Evolutionary conservation across 2,329 filamentous ascomycete genomes (phyloP), one percentile per base, ranked within the genome.

Genomic region (Stenocarpella maydis): DNA sequence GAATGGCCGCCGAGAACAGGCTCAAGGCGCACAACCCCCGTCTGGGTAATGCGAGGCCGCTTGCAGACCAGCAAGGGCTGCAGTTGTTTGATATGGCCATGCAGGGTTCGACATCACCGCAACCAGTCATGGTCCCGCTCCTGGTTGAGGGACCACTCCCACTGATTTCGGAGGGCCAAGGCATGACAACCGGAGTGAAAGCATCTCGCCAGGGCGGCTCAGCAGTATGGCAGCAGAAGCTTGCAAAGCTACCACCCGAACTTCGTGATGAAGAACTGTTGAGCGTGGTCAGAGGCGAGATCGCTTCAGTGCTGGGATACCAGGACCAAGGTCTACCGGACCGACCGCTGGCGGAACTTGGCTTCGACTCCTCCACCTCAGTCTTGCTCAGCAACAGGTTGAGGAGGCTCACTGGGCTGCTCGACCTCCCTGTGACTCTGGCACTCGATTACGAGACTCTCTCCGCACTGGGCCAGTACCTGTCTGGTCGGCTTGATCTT

Each of bases 221-320:
- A 19, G 14, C 2, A 3, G 24, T 2, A 19, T 63, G 41, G 58
- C 58, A n/a, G 2, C 10, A 17, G 21, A 17, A 19, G 8, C 43
- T 63, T 37, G 12, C 8, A 2, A 4, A 7, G 3, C 2, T 8
- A 6, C n/a, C 58, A 5, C 6, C n/a, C 0, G 24, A 58, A 2
- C 4, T 5, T 1, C 39, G 50, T 45, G 37, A 34, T 4, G 4
- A 31, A 15, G 39, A 45, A 21, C n/a, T 66, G 4, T 14, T 47
- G 26, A 9, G 24, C 19, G 15, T 66, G 0, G 39, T 66, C 19
- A 53, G 31, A 15, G n/a, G 17, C 14, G 39, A 47, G 26, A 14
- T 66, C 4, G 64, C 64, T 17, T 19, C n/a, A 6, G 64, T 66
- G 26, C 50, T 66, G 3, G 64, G 64, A 4, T 66, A 54, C n/a